Evolutionary conservation across 371 early-diverging fungal species (phyloP).

Genomic region (Zancudomyces culisetae): DNA sequence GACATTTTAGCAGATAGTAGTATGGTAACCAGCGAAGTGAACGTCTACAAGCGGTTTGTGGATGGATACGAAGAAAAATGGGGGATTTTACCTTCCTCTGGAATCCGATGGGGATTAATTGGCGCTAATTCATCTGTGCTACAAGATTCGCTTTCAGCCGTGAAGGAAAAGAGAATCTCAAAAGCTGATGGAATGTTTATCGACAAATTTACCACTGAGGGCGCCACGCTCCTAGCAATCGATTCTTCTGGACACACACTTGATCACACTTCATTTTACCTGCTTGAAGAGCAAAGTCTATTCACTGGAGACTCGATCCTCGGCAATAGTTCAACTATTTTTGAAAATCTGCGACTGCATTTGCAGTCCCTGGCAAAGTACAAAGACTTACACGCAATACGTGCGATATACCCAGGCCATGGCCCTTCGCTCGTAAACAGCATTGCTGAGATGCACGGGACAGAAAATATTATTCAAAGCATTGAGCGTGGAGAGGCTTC

Average conservation of each 20-base stretch:
- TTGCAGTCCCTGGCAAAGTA: slow-evolving; percentile 31
- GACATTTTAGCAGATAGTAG: slow-evolving; percentile 12
- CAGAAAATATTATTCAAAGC: slow-evolving; percentile 42
- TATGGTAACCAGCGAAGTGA: neutral
- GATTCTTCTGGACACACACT: slow-evolving; percentile 68
- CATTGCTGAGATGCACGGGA: too few relatives aligned
- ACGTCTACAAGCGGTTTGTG: neutral
- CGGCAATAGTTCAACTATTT: slow-evolving; percentile 66
- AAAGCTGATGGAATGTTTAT: slow-evolving; percentile 3
- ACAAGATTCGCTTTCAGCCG: slow-evolving; percentile 4
- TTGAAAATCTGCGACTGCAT: slow-evolving; percentile 49
- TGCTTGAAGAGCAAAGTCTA: slow-evolving; percentile 47
- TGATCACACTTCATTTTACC: slow-evolving; percentile 56
- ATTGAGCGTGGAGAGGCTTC: too few relatives aligned
- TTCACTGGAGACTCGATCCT: slow-evolving; percentile 71
- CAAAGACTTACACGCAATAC: slow-evolving; percentile 19
- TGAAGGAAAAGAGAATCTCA: neutral
- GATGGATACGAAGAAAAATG: neutral
- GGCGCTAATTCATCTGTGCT: slow-evolving; percentile 14
- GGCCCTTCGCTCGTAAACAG: slow-evolving; percentile 40
- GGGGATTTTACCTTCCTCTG: too few relatives aligned
- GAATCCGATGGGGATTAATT: too few relatives aligned
- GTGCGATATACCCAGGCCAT: slow-evolving; percentile 40
- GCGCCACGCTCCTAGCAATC: slow-evolving; percentile 38
- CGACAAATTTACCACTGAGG: slow-evolving; percentile 34